phyloP scores from a whole-genome alignment of 768 basidiomycete genomes.

The Boletus speciosus region DNA sequence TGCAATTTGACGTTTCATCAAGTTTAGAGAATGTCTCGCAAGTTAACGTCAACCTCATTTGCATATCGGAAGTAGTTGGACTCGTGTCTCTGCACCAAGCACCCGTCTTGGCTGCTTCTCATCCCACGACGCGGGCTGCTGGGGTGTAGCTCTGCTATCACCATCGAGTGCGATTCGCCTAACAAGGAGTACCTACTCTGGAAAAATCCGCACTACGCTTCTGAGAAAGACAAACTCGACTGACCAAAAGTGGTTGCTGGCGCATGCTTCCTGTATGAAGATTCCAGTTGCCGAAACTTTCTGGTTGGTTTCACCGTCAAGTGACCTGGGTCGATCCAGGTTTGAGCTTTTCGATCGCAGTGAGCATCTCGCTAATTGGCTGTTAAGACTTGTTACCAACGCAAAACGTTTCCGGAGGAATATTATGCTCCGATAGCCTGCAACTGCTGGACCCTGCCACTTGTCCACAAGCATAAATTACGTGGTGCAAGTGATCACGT shows the following conservation, averaged over 20 bases:
- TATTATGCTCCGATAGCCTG: neutral
- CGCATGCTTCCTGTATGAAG: neutral
- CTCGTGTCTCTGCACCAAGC: neutral
- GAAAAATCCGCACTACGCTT: neutral
- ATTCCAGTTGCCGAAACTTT: neutral
- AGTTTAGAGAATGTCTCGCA: constrained; percentile 3
- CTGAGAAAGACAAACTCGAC: neutral
- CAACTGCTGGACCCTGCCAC: neutral
- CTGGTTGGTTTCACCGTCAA: neutral
- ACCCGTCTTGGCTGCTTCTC: neutral
- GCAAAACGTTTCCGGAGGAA: neutral
- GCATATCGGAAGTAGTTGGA: neutral
- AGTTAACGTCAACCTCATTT: neutral
- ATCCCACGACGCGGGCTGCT: neutral
- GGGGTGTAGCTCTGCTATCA: neutral
- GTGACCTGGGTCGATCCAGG: neutral
- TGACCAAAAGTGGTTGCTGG: neutral
- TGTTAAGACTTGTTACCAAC: neutral
- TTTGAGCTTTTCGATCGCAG: neutral
- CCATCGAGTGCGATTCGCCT: neutral
- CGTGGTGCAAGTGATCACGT: neutral
- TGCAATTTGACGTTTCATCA: constrained; percentile 5
- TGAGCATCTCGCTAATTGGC: neutral
- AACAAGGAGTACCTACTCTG: neutral
- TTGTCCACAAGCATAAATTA: constrained; percentile 7